Base-by-base conservation (phyloP, 495 filamentous ascomycete genomes). In the Chaetomium tenue region DNA sequence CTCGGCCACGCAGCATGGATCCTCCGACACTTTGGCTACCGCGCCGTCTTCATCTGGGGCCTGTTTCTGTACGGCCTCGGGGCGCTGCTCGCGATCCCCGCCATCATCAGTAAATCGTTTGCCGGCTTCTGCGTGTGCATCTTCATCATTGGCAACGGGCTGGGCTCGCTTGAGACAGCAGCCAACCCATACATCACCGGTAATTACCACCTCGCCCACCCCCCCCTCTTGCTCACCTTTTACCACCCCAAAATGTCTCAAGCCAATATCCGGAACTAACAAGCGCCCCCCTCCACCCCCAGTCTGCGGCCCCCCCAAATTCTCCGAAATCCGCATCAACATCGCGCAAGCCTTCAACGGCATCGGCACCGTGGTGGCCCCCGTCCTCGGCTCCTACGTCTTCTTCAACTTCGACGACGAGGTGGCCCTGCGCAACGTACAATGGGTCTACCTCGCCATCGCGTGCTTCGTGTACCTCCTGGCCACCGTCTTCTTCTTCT, bases 391-490 rank as follows among this genome's bases (percentile, higher is more conserved):
- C 22, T 85, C 83, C 7, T 85, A 84, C 47, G 88, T 90, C 42
- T 86, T 91, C 78, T 91, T 91, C 76, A 78, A 80, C 9, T 81
- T 82, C 44, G 78, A 83, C 65, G 79, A 82, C 37, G 75, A 74
- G 28, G 71, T 77, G 33, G 79, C 79, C 0, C 73, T 91, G 22
- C 60, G 73, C 25, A 83, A 83, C 65, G 89, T 91, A 16, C 88
- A 91, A 71, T 91, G 87, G 86, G 86, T 88, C 4, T 92, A 92
- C 72, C 80, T 90, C 6, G 88, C 85, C 42, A 88, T 91, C 58
- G 89, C 86, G 16, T 76, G 77, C 74, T 91, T 91, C 69, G 88
- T 90, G 56, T 84, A 83, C 70, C 40, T 84, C 39, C 81, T 92
- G 5, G 85, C 86, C 18, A 69, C 83, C 56, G 77, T 88, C 54